These are phyloP conservation scores for Lipomyces yarrowii DNA, from an alignment of 1,139 yeast species.

Conservation along the genomic window DNA sequence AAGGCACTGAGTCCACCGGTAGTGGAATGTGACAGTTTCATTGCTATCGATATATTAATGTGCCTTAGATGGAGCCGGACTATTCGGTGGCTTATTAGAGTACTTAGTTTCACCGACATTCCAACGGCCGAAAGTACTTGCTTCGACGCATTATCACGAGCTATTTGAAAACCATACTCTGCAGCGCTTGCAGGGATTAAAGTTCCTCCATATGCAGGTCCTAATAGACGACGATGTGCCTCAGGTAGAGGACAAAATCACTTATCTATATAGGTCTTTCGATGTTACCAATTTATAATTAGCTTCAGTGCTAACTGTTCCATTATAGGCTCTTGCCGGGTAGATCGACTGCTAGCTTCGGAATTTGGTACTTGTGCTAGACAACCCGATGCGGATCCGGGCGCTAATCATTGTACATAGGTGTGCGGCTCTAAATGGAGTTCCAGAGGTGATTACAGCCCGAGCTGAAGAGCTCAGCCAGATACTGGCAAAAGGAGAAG, in stretches of 20 bases:
- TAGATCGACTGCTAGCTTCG: slow-evolving; percentile 34
- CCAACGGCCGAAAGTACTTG: slow-evolving; percentile 41
- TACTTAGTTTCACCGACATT: slow-evolving; percentile 33
- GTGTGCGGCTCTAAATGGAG: slow-evolving; percentile 36
- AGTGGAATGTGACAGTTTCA: neutral
- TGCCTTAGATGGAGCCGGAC: slow-evolving; percentile 49
- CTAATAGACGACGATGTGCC: slow-evolving; percentile 24
- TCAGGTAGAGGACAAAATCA: slow-evolving; percentile 17
- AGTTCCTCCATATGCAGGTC: slow-evolving; percentile 34
- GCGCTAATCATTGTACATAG: slow-evolving; percentile 10
- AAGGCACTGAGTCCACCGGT: slow-evolving; percentile 49
- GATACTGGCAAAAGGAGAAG: slow-evolving; percentile 33
- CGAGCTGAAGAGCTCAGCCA: slow-evolving; percentile 33
- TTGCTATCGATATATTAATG: neutral
- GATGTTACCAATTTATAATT: neutral
- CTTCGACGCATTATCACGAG: slow-evolving; percentile 52
- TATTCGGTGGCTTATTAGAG: slow-evolving; percentile 48
- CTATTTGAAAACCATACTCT: slow-evolving; percentile 13
- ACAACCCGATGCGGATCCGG: neutral
- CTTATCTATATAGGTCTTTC: slow-evolving; percentile 31
- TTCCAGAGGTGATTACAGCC: slow-evolving; percentile 30
- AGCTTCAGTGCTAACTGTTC: neutral
- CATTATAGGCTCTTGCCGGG: slow-evolving; percentile 30
- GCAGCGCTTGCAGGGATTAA: slow-evolving; percentile 6
- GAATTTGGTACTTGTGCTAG: slow-evolving; percentile 28